phyloP scores from a whole-genome alignment of 1,284 basidiomycete genomes.

The Erythrobasidium hasegawianum region DNA sequence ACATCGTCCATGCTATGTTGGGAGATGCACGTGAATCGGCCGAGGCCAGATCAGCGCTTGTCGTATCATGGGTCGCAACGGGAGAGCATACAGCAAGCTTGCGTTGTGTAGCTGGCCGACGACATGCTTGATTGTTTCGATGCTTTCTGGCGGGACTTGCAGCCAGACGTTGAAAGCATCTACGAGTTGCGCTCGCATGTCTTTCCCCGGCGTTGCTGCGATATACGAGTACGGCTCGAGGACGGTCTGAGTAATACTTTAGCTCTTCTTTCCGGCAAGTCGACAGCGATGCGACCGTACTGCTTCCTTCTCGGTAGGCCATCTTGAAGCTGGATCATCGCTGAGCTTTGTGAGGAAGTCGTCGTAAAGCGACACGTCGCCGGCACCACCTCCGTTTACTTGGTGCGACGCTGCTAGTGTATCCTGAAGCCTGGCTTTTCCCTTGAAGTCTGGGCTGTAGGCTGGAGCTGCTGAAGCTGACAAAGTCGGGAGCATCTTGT shows the following conservation, averaged over 20 bases:
- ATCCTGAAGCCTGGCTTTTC: no score
- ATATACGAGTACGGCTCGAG: slow-evolving; percentile 89
- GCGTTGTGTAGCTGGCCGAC: slow-evolving; percentile 93
- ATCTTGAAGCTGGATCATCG: slow-evolving; percentile 44
- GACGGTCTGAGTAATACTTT: slow-evolving; percentile 55
- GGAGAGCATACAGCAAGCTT: slow-evolving; percentile 71
- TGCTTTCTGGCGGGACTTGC: slow-evolving; percentile 67
- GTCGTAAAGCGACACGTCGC: slow-evolving; percentile 42
- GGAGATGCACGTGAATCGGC: neutral
- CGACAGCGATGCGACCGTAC: slow-evolving; percentile 38
- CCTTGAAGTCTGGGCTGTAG: no score
- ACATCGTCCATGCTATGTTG: slow-evolving; percentile 89
- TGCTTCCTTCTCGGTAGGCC: slow-evolving; percentile 50
- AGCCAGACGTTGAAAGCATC: slow-evolving; percentile 95
- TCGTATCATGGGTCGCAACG: neutral
- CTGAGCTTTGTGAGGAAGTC: slow-evolving; percentile 45
- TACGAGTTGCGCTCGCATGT: slow-evolving; percentile 82
- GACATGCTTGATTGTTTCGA: slow-evolving; percentile 69
- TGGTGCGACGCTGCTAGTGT: no score
- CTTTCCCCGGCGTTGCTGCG: slow-evolving; percentile 82
- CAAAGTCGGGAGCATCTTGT: no score
- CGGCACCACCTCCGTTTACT: neutral
- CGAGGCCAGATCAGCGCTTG: neutral
- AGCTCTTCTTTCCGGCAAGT: neutral
- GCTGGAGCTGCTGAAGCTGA: no score